Base-by-base conservation (phyloP, 306 rosid genomes). In the Pueraria montana region DNA sequence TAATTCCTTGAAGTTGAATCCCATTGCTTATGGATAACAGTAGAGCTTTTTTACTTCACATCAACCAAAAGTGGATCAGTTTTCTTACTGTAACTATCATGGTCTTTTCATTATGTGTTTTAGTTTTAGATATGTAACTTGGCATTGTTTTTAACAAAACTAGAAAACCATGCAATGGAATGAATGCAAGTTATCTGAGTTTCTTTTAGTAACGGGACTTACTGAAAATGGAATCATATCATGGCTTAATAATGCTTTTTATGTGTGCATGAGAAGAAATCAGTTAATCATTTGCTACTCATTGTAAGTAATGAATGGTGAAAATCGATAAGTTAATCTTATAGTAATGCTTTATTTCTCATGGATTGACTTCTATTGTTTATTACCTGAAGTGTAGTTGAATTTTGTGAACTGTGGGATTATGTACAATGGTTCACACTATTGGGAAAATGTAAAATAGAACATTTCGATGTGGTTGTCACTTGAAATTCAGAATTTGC, bases 1-100 rank as follows among this genome's bases (percentile, higher is more conserved):
- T 87, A 86, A 87, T 72, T 80, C 77, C 79, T 78, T 78, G n/a
- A 72, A 63, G 40, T 79, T 43, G 68, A 63, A 26, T 66, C 75
- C 40, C 17, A 40, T 46, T 58, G 27, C 32, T 34, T 74, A 50
- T 59, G 18, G 14, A 38, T 70, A 30, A 46, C 46, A 21, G 32
- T 36, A 34, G 24, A 48, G 40, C 38, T 34, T 65, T n/a, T n/a
- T 55, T 10, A 9, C 4, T 55, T 56, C 62, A 21, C 17, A 34
- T 79, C 23, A 78, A 23, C 46, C 2, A 43, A 72, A 80, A 42
- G 23, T 27, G 66, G 21, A 24, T 48, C 30, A 65, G 21, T 58
- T 65, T 13, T 62, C 75, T 61, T 65, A 42, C 66, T 48, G 3
- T 62, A 46, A 40, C 13, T 62, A 8, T 10, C 46, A 45, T 36